Percentiles rank a stretch among this genome's conserved stretches.
Evolutionary conservation across 2,329 filamentous ascomycete genomes (phyloP).

Genomic region (Nemania bipapillata): DNA sequence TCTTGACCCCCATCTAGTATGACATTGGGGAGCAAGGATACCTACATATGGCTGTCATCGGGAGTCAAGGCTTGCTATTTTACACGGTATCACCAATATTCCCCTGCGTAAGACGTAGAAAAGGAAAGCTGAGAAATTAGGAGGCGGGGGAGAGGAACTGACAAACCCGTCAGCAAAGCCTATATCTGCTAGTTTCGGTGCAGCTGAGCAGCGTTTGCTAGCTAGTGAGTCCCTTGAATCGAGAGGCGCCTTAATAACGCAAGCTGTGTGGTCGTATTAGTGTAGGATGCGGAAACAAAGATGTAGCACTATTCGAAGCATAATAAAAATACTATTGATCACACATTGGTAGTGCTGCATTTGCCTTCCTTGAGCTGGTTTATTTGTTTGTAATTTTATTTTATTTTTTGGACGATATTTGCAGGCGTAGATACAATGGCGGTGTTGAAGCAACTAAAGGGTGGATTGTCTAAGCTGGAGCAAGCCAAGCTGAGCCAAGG

Average conservation of each 20-base stretch:
- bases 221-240: not conserved
- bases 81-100: not conserved
- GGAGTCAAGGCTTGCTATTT: slow-evolving; percentile 1
- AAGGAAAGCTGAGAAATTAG: not conserved
- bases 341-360: not conserved
- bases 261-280: slow-evolving; percentile 7
- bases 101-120: not conserved
- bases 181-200: slow-evolving; percentile 1
- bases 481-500: not conserved
- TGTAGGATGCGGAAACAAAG: not conserved
- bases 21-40: slow-evolving; percentile 6
- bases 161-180: slow-evolving; percentile 4
- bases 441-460: not conserved
- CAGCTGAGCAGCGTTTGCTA: slow-evolving; percentile 10
- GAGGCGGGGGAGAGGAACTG: not conserved
- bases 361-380: slow-evolving; percentile 7
- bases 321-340: no score
- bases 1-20: slow-evolving; percentile 17
- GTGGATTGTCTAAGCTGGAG: not conserved
- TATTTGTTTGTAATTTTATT: no score
- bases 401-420: slow-evolving; percentile 3
- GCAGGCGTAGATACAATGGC: slow-evolving; percentile 23
- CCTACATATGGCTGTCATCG: slow-evolving; percentile 3
- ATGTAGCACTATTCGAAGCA: slow-evolving; percentile 3
- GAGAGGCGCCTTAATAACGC: not conserved